Conservation (phyloP, 768 basidiomycete genomes). For the Ramaria sp. region DNA sequence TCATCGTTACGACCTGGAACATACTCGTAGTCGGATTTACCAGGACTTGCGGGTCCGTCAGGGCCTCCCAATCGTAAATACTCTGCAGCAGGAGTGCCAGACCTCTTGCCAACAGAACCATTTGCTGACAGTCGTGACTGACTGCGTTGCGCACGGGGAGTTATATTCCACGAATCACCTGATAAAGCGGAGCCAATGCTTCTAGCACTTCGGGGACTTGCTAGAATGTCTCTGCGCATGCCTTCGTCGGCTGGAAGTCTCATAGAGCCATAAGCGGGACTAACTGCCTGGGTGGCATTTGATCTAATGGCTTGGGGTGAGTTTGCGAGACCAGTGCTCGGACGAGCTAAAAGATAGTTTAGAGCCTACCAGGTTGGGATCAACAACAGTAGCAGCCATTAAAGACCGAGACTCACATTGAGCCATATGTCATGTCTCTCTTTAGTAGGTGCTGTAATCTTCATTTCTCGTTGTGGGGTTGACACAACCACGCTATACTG, state of each 20-base stretch:
- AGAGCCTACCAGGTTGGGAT: conserved; percentile 51
- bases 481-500: conserved; percentile 90
- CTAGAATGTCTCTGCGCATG: conserved; percentile 28
- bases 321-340: conserved; percentile 25
- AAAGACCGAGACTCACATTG: conserved; percentile 42
- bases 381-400: conserved; percentile 10
- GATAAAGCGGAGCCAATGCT: conserved; percentile 46
- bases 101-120: conserved; percentile 76
- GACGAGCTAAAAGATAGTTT: conserved; percentile 79
- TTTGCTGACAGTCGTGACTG: conserved; percentile 64
- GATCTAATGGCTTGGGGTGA: conserved; percentile 13
- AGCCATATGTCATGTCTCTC: conserved; percentile 98
- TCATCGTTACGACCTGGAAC: conserved; percentile 30
- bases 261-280: conserved; percentile 13
- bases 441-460: conserved; percentile 92
- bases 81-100: conserved; percentile 86
- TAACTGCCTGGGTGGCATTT: conserved; percentile 2
- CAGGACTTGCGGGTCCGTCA: conserved; percentile 65
- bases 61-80: conserved; percentile 73
- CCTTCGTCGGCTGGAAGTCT: conserved; percentile 41
- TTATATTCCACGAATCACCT: conserved; percentile 61
- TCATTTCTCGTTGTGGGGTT: conserved; percentile 93
- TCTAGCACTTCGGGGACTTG: conserved; percentile 68
- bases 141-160: conserved; percentile 68
- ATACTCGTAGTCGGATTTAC: conserved; percentile 36